These are phyloP conservation scores for Neopestalotiopsis sp. DNA, from an alignment of 2,329 filamentous ascomycete genomes.

Conservation along the genomic window DNA sequence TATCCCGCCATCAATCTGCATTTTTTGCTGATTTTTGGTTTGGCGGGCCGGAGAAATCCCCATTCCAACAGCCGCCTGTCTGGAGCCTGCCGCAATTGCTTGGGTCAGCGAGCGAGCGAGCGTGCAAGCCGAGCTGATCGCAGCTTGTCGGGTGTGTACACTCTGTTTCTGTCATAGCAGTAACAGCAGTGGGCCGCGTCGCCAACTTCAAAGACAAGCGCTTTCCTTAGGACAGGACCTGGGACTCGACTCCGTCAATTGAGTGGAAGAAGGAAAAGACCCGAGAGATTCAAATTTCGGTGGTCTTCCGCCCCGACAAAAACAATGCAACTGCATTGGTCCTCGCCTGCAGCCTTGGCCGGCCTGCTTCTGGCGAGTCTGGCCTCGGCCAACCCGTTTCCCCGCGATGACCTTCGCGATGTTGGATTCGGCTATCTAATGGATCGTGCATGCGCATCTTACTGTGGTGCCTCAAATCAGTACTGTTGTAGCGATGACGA, in stretches of 20 bases:
- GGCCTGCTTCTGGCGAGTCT: conserved; percentile 46
- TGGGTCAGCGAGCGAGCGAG: background rate
- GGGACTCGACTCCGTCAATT: background rate
- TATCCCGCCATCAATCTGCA: background rate
- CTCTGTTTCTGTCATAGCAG: background rate
- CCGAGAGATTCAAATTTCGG: background rate
- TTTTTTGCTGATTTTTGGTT: background rate
- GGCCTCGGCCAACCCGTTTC: conserved; percentile 53
- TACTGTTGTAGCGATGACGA: conserved; percentile 59
- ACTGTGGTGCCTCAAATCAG: conserved; percentile 61
- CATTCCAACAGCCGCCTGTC: conserved; percentile 6
- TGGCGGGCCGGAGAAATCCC: background rate
- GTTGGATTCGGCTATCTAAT: conserved; percentile 56
- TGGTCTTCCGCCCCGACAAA: background rate
- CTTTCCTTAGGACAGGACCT: conserved; percentile 9
- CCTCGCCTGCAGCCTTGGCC: conserved; percentile 34
- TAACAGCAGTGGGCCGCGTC: background rate
- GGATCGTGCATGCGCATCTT: conserved; percentile 53
- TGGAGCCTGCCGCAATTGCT: background rate
- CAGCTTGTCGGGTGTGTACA: background rate
- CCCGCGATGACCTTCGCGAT: conserved; percentile 55
- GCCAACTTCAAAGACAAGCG: conserved; percentile 1
- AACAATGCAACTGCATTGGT: conserved; percentile 41
- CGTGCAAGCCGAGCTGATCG: background rate
- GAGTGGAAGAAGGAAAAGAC: background rate